Conservation (phyloP, 371 early-diverging fungal species). For the Syncephalastrum sp. region DNA sequence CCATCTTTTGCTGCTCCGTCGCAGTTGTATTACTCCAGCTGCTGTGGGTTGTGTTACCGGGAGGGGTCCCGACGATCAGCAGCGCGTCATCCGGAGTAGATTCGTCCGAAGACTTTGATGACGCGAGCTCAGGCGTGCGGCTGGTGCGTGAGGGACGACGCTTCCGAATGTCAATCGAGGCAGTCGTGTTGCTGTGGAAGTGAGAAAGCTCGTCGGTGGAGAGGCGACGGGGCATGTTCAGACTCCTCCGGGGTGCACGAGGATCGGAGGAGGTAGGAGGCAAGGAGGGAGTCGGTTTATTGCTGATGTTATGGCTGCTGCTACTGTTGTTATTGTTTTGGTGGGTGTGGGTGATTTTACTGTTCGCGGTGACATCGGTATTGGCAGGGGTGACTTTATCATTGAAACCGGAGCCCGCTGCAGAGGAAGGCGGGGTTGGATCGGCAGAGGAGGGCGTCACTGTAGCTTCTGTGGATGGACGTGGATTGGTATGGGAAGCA, state of each 20-base stretch:
- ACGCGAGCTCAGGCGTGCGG: constrained; percentile 19
- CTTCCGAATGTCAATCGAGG: constrained; percentile 9
- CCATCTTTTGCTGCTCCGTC: constrained; percentile 25
- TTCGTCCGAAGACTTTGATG: constrained; percentile 22
- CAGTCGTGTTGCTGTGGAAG: neutral
- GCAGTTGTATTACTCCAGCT: constrained; percentile 17
- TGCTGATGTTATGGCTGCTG: neutral
- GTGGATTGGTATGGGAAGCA: no score
- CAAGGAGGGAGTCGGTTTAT: neutral
- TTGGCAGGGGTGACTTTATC: neutral
- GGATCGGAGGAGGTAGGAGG: constrained; percentile 7
- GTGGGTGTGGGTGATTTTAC: neutral
- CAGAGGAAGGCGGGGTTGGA: no score
- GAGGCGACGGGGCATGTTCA: constrained; percentile 14
- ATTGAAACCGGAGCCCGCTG: no score
- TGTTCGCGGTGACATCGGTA: neutral
- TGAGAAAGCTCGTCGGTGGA: constrained; percentile 8
- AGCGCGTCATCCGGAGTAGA: constrained; percentile 3
- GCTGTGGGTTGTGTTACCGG: constrained; percentile 5
- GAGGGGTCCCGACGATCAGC: neutral
- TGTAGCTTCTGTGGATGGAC: no score
- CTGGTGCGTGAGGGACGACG: constrained; percentile 11
- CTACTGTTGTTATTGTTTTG: neutral
- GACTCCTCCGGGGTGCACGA: constrained; percentile 16
- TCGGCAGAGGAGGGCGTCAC: no score